A percentile compares a stretch with the other conserved stretches of the same genome.
These are phyloP conservation scores for Proliferodiscus dingleyae DNA, from an alignment of 2,329 filamentous ascomycete genomes.

Conservation along the genomic window DNA sequence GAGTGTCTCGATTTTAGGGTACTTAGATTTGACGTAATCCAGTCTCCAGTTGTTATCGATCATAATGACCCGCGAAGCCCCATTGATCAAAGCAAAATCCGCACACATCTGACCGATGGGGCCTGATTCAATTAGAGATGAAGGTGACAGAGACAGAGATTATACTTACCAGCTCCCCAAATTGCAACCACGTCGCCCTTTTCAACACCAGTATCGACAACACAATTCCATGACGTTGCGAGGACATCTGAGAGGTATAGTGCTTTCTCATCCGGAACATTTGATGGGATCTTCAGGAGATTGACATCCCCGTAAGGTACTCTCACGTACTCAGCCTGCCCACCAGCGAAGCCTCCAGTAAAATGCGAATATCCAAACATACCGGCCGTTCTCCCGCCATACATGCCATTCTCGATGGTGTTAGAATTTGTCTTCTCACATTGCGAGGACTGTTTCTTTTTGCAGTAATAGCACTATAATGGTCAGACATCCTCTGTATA, in stretches of 20 bases:
- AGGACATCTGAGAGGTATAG: slow-evolving; percentile 80
- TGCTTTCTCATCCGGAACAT: slow-evolving; percentile 75
- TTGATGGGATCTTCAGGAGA: slow-evolving; percentile 70
- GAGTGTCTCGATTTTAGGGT: slow-evolving; percentile 61
- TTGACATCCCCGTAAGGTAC: slow-evolving; percentile 80
- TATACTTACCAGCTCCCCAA: slow-evolving; percentile 60
- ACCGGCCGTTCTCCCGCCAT: slow-evolving; percentile 70
- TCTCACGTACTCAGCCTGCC: slow-evolving; percentile 81
- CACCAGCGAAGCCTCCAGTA: slow-evolving; percentile 81
- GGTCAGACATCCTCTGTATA: neutral
- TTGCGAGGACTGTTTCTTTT: slow-evolving; percentile 71
- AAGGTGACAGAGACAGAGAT: neutral
- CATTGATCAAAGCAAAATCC: slow-evolving; percentile 68
- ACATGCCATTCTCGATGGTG: slow-evolving; percentile 66
- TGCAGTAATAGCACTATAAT: slow-evolving; percentile 67
- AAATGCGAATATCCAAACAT: slow-evolving; percentile 74
- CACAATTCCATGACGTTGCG: slow-evolving; percentile 72
- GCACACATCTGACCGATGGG: slow-evolving; percentile 83
- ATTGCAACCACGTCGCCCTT: slow-evolving; percentile 73
- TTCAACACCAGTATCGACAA: slow-evolving; percentile 79
- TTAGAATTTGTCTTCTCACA: slow-evolving; percentile 79
- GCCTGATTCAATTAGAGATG: slow-evolving; percentile 30
- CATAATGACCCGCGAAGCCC: slow-evolving; percentile 70
- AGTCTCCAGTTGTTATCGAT: slow-evolving; percentile 71
- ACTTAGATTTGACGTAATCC: slow-evolving; percentile 60